phyloP scores from a whole-genome alignment of 2,329 filamentous ascomycete genomes.

The Verticillium tricorpus region DNA sequence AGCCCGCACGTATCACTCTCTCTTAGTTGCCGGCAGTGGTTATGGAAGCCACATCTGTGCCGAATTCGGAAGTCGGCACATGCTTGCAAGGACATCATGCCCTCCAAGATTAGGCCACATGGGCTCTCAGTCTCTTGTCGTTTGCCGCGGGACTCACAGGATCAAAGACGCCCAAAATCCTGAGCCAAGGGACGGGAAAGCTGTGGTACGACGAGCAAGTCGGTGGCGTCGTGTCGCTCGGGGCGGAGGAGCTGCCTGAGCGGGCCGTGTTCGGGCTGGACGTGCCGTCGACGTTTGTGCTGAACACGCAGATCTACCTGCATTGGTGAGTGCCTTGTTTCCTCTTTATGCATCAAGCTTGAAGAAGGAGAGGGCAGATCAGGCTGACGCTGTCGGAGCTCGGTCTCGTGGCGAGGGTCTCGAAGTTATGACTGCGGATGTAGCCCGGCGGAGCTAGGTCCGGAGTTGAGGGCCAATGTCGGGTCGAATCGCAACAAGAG shows the following conservation, averaged over 20 bases:
- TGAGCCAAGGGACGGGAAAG: slow-evolving; percentile 29
- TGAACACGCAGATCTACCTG: slow-evolving; percentile 81
- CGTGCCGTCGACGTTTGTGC: slow-evolving; percentile 28
- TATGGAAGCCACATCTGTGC: too few relatives aligned
- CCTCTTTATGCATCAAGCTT: too few relatives aligned
- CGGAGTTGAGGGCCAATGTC: neutral
- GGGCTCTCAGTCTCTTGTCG: too few relatives aligned
- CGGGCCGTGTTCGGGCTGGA: slow-evolving; percentile 28
- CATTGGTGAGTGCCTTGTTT: slow-evolving; percentile 49
- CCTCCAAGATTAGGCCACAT: too few relatives aligned
- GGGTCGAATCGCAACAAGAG: neutral
- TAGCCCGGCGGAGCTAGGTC: neutral
- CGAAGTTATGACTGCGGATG: neutral
- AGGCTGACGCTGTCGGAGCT: neutral
- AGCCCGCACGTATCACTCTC: too few relatives aligned
- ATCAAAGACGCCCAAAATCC: slow-evolving; percentile 17
- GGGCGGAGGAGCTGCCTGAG: slow-evolving; percentile 22
- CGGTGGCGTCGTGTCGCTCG: slow-evolving; percentile 26
- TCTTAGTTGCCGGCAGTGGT: too few relatives aligned
- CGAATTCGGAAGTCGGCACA: too few relatives aligned
- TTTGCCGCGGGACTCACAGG: too few relatives aligned
- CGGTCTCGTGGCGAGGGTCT: neutral
- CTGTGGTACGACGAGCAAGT: slow-evolving; percentile 37
- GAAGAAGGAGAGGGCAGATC: too few relatives aligned
- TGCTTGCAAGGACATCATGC: too few relatives aligned